Percentiles rank a stretch among this genome's conserved stretches.
These are phyloP conservation scores for Cutaneotrichosporon mucoides DNA, from an alignment of 1,284 basidiomycete genomes.

Conservation along the genomic window DNA sequence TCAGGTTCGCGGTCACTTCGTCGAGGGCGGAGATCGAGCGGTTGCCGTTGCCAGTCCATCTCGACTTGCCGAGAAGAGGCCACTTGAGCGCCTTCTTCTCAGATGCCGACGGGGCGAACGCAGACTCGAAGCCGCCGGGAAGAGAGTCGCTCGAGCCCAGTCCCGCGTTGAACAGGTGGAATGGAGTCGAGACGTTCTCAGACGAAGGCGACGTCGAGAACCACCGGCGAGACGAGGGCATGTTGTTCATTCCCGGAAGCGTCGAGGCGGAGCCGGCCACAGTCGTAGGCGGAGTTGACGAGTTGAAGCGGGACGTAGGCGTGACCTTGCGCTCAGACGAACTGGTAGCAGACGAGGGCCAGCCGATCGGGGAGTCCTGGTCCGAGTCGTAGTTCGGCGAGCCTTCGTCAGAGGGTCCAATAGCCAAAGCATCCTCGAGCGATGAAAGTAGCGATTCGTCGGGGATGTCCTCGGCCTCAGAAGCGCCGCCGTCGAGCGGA, in stretches of 20 bases:
- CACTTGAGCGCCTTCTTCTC: conserved; percentile 47
- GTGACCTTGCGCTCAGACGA: conserved; percentile 3
- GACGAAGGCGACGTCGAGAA: conserved; percentile 33
- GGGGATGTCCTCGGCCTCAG: conserved; percentile 16
- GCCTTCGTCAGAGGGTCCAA: neutral
- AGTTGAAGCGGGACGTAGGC: conserved; percentile 7
- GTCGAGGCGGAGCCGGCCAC: conserved; percentile 8
- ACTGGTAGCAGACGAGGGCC: neutral
- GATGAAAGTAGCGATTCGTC: conserved; percentile 13
- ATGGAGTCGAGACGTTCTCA: conserved; percentile 29
- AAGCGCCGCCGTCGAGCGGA: conserved; percentile 29
- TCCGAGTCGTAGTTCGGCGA: conserved; percentile 32
- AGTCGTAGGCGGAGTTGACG: neutral
- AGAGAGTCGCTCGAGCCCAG: conserved; percentile 40
- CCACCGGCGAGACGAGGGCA: conserved; percentile 37
- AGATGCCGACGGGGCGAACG: conserved; percentile 45
- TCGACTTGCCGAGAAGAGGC: conserved; percentile 35
- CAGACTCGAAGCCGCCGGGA: conserved; percentile 24
- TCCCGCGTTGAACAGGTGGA: conserved; percentile 22
- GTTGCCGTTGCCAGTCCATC: conserved; percentile 20
- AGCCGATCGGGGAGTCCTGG: conserved; percentile 17
- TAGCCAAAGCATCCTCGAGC: conserved; percentile 6
- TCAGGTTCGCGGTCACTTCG: conserved; percentile 17
- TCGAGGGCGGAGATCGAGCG: conserved; percentile 11
- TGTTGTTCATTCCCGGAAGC: conserved; percentile 16